These are phyloP conservation scores for Aspergillus tanneri DNA, from an alignment of 2,329 filamentous ascomycete species.

Conservation along the genomic window DNA sequence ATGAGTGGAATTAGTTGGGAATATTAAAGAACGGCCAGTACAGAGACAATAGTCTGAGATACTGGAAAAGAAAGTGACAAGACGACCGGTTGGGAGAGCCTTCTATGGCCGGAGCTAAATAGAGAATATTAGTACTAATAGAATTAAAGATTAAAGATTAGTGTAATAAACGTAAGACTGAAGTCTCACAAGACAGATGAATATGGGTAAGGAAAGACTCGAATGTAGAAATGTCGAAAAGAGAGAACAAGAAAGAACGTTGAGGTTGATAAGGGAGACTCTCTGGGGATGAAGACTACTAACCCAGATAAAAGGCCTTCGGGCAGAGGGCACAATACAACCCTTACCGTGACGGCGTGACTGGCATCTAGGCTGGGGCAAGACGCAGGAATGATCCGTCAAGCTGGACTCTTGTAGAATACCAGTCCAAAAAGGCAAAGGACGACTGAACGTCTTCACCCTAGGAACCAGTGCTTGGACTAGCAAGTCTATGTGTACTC, in stretches of 20 bases:
- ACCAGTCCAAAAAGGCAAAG: conserved; percentile 42
- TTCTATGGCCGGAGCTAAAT: conserved; percentile 35
- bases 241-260: conserved; percentile 12
- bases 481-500: conserved; percentile 33
- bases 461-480: conserved; percentile 35
- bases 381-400: conserved; percentile 43
- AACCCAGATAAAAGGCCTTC: conserved; percentile 45
- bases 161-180: conserved; percentile 15
- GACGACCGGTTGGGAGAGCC: conserved; percentile 29
- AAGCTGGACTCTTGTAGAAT: conserved; percentile 37
- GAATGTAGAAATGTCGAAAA: conserved; percentile 4
- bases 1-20: conserved; percentile 61
- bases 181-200: conserved; percentile 9
- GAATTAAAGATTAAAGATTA: conserved; percentile 24
- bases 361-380: conserved; percentile 46
- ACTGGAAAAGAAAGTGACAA: conserved; percentile 31
- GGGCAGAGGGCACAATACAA: conserved; percentile 42
- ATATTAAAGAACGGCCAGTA: conserved; percentile 48
- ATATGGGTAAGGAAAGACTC: conserved; percentile 17
- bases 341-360: conserved; percentile 45
- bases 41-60: conserved; percentile 41
- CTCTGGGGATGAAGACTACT: conserved; percentile 34
- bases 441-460: conserved; percentile 51
- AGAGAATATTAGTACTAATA: conserved; percentile 33
- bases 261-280: conserved; percentile 19